Conservation (phyloP, 352 stramenopile species). For the Phytophthora agathidicida region DNA sequence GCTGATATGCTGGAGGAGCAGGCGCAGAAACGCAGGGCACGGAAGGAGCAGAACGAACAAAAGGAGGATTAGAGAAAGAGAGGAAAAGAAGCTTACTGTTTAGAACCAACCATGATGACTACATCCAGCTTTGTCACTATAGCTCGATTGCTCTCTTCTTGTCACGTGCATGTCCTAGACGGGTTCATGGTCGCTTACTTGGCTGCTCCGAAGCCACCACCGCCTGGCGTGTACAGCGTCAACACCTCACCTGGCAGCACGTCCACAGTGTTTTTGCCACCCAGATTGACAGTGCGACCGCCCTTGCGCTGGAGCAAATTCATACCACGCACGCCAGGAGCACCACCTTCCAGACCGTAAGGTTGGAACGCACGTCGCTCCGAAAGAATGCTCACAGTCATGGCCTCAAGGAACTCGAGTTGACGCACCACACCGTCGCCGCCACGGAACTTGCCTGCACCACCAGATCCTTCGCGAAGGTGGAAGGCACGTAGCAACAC, state of each 20-base stretch:
- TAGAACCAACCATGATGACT: constrained; percentile 14
- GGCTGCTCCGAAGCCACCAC: constrained; percentile 91
- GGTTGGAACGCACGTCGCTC: constrained; percentile 96
- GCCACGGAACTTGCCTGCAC: constrained; percentile 88
- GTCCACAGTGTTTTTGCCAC: constrained; percentile 95
- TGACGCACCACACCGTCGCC: constrained; percentile 97
- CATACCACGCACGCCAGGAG: constrained; percentile 88
- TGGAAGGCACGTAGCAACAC: constrained; percentile 89
- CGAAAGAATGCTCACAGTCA: constrained; percentile 98
- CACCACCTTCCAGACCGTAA: constrained; percentile 95
- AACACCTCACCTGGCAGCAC: constrained; percentile 94
- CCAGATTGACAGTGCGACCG: constrained; percentile 76
- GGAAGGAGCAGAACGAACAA: constrained; percentile 21
- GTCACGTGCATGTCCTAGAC: constrained; percentile 6
- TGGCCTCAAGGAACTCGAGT: constrained; percentile 94
- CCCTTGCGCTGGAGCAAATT: constrained; percentile 91
- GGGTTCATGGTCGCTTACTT: constrained; percentile 25
- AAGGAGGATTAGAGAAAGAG: constrained; percentile 20
- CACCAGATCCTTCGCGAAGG: constrained; percentile 89
- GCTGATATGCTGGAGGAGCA: constrained; percentile 31
- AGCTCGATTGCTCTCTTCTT: constrained; percentile 17
- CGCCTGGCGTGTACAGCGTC: constrained; percentile 96
- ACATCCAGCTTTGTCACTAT: background rate
- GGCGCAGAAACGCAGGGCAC: constrained; percentile 24
- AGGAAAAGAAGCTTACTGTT: constrained; percentile 14